A percentile compares a stretch with the other conserved stretches of the same genome.
These are phyloP conservation scores for Suzukiozyma palmioleophila DNA, from an alignment of 1,139 yeast species.

Conservation along the genomic window DNA sequence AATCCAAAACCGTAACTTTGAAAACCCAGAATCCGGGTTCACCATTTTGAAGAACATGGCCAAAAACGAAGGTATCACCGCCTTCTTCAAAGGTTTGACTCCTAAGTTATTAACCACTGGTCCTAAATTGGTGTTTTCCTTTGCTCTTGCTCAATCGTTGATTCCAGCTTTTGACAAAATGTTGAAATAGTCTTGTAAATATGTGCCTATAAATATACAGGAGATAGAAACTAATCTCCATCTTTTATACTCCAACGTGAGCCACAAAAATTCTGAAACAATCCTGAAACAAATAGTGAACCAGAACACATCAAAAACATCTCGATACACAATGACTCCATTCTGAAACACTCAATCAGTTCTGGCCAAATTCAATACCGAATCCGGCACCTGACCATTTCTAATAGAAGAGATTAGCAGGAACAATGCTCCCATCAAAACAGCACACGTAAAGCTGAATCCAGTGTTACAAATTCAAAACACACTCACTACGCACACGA, in stretches of 20 bases:
- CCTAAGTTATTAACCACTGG: constrained; percentile 97
- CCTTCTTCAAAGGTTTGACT: constrained; percentile 96
- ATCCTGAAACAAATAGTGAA: neutral
- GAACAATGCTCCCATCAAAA: too few relatives aligned
- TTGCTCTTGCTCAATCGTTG: constrained; percentile 93
- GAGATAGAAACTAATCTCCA: neutral
- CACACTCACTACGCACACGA: too few relatives aligned
- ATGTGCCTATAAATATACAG: neutral
- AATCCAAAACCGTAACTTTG: constrained; percentile 94
- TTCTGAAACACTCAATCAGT: too few relatives aligned
- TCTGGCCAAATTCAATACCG: too few relatives aligned
- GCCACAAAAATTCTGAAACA: neutral
- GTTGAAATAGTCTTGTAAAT: constrained; percentile 24
- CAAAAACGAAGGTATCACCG: constrained; percentile 78
- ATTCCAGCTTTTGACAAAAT: constrained; percentile 90
- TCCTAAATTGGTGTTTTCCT: constrained; percentile 94
- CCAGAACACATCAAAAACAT: too few relatives aligned
- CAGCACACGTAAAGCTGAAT: too few relatives aligned
- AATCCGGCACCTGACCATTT: neutral
- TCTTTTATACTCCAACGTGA: neutral
- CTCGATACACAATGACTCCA: too few relatives aligned
- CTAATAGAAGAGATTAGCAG: neutral
- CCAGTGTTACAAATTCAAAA: too few relatives aligned
- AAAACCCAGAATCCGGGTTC: constrained; percentile 91
- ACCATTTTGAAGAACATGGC: constrained; percentile 90